Evolutionary conservation across 805 yeast genomes (phyloP), one percentile per base, ranked within the genome.

Genomic region (Candida dajiaensis): DNA sequence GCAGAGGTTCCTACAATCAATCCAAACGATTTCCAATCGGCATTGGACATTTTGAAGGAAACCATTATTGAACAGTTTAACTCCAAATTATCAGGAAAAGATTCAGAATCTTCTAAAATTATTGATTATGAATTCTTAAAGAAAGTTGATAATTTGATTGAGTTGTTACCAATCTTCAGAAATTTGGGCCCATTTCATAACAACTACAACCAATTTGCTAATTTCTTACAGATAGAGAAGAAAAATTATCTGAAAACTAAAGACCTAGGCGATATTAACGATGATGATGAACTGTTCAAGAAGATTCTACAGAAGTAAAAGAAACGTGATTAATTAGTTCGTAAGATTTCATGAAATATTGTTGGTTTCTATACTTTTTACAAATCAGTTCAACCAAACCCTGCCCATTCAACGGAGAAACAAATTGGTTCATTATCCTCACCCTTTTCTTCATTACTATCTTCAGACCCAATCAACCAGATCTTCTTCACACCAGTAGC

Each of bases 331-430:
- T 28, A 8, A 13, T 28, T 12, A 28, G 33, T 28, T 28, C 33
- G 33, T 28, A 15, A 28, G n/a, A 16, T 3, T 33, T 33, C 20
- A 16, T 33, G 20, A 16, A 13, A 25, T 25, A 25, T 11, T n/a
- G n/a, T n/a, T n/a, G n/a, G n/a, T n/a, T n/a, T n/a, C n/a, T n/a
- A n/a, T 8, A 25, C 10, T 11, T 9, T 7, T 25, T 25, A 11
- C 13, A 25, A 25, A 25, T 11, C 28, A 13, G 11, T 4, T 46
- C 63, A 89, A 47, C 97, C 97, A 68, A 92, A 92, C 0, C 97
- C 97, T 0, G 98, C 89, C 99, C 99, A 92, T 66, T 92, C 97
- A 2, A 92, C 70, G 6, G 96, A 84, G 59, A 79, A 92, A 16
- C 76, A 75, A 35, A 16, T 44, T 41, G 33, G 43, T 9, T 37